Base-by-base conservation (phyloP, 768 basidiomycete species). In the Pholiota conissans region DNA sequence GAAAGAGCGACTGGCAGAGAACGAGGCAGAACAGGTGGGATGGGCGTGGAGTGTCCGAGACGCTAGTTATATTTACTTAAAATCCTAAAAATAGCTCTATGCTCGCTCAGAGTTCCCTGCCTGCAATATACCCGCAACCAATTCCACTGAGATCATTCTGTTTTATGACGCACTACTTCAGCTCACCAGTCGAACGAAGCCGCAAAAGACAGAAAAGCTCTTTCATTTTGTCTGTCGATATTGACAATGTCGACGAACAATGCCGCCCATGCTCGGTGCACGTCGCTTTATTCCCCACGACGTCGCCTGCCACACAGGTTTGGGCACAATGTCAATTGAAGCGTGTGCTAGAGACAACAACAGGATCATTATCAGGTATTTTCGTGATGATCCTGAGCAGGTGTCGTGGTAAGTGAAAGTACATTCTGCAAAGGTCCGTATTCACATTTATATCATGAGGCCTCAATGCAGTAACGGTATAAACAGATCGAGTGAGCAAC, bases 11-110 rank as follows among this genome's bases (percentile, higher is more conserved):
- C 55, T 53, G 29, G 34, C 39, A 34, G 39, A 55, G 56, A 35
- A 29, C 53, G 49, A 56, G 52, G 52, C 51, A 56, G 52, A 63
- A 48, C 65, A 61, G 59, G 59, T 34, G 65, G 52, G 52, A 53
- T 48, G 55, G 51, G 61, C 61, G 65, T 62, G 65, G 39, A 5
- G 29, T 34, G 51, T 40, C 46, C 42, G 22, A 30, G 57, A 57
- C 60, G 42, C 59, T 56, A 54, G 26, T 53, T 53, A 30, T 50
- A 24, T 22, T 32, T 40, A 35, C 34, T 32, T 20, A 47, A 48
- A 29, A 27, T 42, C 49, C 55, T 40, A 39, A 49, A 52, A 39
- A 52, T 52, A 52, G 37, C 24, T 32, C 42, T 22, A 45, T 24
- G 22, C 30, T 32, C 13, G 30, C n/a, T n/a, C 5, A 39, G 16